A percentile compares a stretch with the other conserved stretches of the same genome.
phyloP scores from a whole-genome alignment of 441 rosid genomes.

The Pelargonium citronellum region DNA sequence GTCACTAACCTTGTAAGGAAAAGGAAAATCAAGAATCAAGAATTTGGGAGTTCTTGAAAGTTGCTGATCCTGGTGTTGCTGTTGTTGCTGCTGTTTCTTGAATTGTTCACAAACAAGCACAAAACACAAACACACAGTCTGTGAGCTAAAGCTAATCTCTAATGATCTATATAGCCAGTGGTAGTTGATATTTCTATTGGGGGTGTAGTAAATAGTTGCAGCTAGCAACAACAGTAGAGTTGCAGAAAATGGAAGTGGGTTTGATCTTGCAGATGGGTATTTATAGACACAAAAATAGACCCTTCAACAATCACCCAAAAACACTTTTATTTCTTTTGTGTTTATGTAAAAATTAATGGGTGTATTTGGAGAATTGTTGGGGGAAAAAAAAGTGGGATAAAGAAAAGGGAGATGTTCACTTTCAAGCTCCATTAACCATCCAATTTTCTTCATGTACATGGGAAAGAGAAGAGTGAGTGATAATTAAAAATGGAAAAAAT shows the following conservation, averaged over 20 bases:
- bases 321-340: slow-evolving; percentile 6
- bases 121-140: background rate
- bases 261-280: slow-evolving; percentile 30
- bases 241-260: slow-evolving; percentile 36
- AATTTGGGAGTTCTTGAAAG: slow-evolving; percentile 18
- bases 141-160: background rate
- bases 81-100: slow-evolving; percentile 11
- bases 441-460: slow-evolving; percentile 29
- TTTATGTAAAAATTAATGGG: slow-evolving; percentile 11
- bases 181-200: background rate
- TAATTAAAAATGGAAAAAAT: slow-evolving; percentile 20
- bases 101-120: no score
- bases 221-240: slow-evolving; percentile 22
- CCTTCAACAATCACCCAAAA: slow-evolving; percentile 33
- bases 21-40: slow-evolving; percentile 3
- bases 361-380: no score
- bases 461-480: slow-evolving; percentile 19
- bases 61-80: slow-evolving; percentile 7
- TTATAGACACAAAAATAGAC: slow-evolving; percentile 39
- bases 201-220: background rate
- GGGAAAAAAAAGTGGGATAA: background rate
- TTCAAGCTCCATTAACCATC: slow-evolving; percentile 29
- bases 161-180: background rate
- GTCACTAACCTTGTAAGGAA: slow-evolving; percentile 28
- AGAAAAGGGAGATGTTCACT: slow-evolving; percentile 19